phyloP scores from a whole-genome alignment of 2,329 filamentous ascomycete species.

The Paecilomyces formosus region DNA sequence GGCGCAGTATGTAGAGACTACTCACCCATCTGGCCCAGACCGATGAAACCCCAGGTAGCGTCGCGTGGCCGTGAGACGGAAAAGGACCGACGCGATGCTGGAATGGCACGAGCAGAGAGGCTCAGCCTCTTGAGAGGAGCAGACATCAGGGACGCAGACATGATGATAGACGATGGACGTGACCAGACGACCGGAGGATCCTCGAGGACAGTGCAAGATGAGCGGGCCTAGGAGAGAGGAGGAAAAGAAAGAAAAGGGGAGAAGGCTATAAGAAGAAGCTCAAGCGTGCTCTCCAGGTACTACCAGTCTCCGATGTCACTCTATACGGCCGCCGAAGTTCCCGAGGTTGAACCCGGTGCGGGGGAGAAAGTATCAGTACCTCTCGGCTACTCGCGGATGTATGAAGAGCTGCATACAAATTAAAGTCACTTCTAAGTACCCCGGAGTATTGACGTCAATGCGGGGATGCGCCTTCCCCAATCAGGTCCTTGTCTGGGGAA shows the following conservation, averaged over 20 bases:
- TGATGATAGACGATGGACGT: neutral
- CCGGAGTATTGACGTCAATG: neutral
- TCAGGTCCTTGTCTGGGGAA: neutral
- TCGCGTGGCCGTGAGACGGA: conserved; percentile 38
- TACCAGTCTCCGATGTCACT: too few relatives aligned
- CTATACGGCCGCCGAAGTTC: too few relatives aligned
- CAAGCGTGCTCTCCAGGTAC: too few relatives aligned
- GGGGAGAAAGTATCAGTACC: too few relatives aligned
- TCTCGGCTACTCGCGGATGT: too few relatives aligned
- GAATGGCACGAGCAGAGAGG: neutral
- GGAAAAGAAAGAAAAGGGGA: neutral
- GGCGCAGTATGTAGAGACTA: conserved; percentile 4
- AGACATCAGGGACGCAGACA: neutral
- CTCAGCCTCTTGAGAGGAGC: neutral
- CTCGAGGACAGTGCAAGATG: neutral
- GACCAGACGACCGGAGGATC: neutral
- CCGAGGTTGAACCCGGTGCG: too few relatives aligned
- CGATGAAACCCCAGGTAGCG: conserved; percentile 53
- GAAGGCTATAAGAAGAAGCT: too few relatives aligned
- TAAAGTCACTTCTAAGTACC: neutral
- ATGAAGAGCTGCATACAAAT: too few relatives aligned
- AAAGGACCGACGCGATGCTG: conserved; percentile 29
- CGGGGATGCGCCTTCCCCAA: neutral
- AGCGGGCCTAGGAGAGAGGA: neutral
- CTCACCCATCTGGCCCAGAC: conserved; percentile 55